Conservation (phyloP, 2,329 filamentous ascomycete species). For the Diplodia sapinea region DNA sequence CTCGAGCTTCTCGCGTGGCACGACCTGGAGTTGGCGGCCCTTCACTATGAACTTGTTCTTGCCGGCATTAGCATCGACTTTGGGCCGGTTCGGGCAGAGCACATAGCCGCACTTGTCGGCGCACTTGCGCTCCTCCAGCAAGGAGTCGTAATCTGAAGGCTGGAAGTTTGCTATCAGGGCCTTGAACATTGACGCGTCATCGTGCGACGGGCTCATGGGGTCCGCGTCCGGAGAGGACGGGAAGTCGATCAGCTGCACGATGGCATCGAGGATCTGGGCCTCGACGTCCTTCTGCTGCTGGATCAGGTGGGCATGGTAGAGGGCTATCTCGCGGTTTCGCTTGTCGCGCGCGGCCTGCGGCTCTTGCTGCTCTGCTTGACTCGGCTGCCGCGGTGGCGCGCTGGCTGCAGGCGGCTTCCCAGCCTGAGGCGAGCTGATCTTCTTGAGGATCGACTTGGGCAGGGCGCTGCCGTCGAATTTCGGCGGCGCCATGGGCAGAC, state of each 20-base stretch:
- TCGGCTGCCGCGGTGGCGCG: conserved; percentile 36
- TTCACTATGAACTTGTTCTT: conserved; percentile 68
- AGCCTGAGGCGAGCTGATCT: conserved; percentile 35
- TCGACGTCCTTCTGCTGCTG: conserved; percentile 83
- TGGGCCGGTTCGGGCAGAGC: conserved; percentile 72
- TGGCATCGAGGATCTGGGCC: conserved; percentile 71
- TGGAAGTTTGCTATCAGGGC: conserved; percentile 74
- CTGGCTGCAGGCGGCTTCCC: conserved; percentile 13
- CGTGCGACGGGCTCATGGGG: conserved; percentile 57
- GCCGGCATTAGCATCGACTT: conserved; percentile 56
- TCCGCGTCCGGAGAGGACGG: conserved; percentile 60
- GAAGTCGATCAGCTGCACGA: conserved; percentile 72
- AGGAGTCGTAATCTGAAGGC: conserved; percentile 84
- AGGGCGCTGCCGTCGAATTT: conserved; percentile 39
- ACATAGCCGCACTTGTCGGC: conserved; percentile 82
- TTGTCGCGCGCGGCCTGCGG: conserved; percentile 42
- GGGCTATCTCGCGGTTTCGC: conserved; percentile 67
- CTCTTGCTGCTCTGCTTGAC: conserved; percentile 21
- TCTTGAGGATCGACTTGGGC: conserved; percentile 56
- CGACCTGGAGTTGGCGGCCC: conserved; percentile 66
- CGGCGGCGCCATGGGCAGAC: conserved; percentile 25
- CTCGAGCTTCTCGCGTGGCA: conserved; percentile 74
- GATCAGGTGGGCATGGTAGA: conserved; percentile 81
- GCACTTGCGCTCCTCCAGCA: conserved; percentile 88
- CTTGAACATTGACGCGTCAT: conserved; percentile 71